phyloP scores from a whole-genome alignment of 2,329 filamentous ascomycete species.

The Chrysoporthe puriensis region DNA sequence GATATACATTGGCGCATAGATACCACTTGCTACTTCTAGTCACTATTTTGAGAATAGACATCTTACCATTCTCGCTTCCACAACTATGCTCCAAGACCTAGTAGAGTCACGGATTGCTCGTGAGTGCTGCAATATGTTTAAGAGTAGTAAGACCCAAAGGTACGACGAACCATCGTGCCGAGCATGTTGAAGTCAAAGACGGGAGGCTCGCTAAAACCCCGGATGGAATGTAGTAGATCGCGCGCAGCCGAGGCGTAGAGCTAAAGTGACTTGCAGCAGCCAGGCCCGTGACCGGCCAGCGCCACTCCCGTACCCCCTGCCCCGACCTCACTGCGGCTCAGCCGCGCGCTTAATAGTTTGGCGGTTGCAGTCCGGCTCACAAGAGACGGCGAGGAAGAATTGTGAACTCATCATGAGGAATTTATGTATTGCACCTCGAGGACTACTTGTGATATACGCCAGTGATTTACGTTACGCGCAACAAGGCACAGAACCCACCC shows the following conservation, averaged over 20 bases:
- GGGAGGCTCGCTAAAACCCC: too few species aligned
- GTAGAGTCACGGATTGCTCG: background rate
- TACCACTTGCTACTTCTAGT: conserved; percentile 16
- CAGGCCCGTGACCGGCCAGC: too few species aligned
- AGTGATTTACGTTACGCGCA: background rate
- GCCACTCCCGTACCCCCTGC: too few species aligned
- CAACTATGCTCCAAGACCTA: background rate
- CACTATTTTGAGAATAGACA: conserved; percentile 16
- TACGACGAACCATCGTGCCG: too few species aligned
- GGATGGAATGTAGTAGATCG: too few species aligned
- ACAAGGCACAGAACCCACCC: background rate
- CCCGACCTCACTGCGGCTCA: too few species aligned
- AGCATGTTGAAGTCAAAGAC: too few species aligned
- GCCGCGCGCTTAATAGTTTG: too few species aligned
- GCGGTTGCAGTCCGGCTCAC: background rate
- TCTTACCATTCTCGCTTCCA: conserved; percentile 11
- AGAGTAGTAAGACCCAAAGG: too few species aligned
- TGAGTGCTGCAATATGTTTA: background rate
- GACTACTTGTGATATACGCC: background rate
- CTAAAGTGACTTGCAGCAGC: too few species aligned
- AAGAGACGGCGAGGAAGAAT: background rate
- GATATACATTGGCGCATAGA: conserved; percentile 19
- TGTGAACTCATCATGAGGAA: background rate
- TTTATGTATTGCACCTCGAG: background rate
- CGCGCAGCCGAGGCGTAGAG: too few species aligned